A percentile compares a stretch with the other conserved stretches of the same genome.
phyloP scores from a whole-genome alignment of 169 alveolate species.

The Miamiensis avidus region DNA sequence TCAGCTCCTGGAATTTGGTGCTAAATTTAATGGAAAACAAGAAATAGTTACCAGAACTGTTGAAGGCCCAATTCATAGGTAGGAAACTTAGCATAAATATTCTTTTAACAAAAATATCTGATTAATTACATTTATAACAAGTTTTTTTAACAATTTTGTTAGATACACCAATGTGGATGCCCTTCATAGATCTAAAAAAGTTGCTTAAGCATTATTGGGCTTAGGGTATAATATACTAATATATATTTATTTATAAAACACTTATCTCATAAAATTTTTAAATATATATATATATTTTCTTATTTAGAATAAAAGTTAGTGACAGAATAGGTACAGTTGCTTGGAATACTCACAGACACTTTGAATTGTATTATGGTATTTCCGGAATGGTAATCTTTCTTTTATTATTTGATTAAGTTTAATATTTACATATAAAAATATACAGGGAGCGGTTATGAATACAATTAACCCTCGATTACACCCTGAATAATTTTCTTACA shows the following conservation, averaged over 20 bases:
- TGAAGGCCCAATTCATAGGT: background rate
- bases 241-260: no score
- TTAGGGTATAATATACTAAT: background rate
- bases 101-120: no score
- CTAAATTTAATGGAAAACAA: background rate
- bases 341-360: background rate
- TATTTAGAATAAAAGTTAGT: background rate
- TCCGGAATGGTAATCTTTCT: no score
- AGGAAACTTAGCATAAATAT: no score
- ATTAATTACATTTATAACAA: no score
- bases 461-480: background rate
- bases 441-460: background rate
- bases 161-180: background rate
- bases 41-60: background rate
- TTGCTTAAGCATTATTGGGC: background rate
- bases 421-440: no score
- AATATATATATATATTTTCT: no score
- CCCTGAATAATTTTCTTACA: background rate
- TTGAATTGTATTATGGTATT: background rate
- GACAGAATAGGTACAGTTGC: background rate
- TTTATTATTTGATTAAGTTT: no score
- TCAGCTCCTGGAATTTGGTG: no score
- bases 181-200: background rate
- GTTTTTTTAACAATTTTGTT: no score
- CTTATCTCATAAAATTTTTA: background rate